A percentile compares a stretch with the other conserved stretches of the same genome.
Evolutionary conservation across 805 yeast species (phyloP).

Genomic region (Scheffersomyces lignosus): DNA sequence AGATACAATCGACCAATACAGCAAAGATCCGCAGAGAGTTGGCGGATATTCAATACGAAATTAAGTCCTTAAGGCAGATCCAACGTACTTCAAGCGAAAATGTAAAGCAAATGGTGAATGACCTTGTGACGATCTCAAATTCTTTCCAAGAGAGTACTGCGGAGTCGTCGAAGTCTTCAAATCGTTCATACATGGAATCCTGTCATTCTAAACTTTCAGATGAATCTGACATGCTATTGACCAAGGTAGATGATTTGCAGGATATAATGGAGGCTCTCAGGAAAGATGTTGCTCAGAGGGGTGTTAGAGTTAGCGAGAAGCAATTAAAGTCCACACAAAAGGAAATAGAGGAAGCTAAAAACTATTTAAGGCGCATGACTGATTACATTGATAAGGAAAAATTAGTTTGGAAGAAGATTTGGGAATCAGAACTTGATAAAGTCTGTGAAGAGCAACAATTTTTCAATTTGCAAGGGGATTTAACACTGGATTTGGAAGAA

Average conservation of each 20-base stretch:
- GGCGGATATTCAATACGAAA: slow-evolving; percentile 53
- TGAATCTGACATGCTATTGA: slow-evolving; percentile 71
- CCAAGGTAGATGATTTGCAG: slow-evolving; percentile 86
- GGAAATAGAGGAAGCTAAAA: slow-evolving; percentile 62
- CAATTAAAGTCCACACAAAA: slow-evolving; percentile 66
- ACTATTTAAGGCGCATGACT: slow-evolving; percentile 53
- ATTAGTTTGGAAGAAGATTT: slow-evolving; percentile 82
- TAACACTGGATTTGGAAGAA: slow-evolving; percentile 73
- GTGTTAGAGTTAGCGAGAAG: slow-evolving; percentile 75
- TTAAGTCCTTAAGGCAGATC: slow-evolving; percentile 58
- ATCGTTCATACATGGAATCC: slow-evolving; percentile 66
- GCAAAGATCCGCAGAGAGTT: slow-evolving; percentile 26
- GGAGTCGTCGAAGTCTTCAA: slow-evolving; percentile 34
- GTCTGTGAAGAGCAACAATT: slow-evolving; percentile 95
- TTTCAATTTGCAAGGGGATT: slow-evolving; percentile 84
- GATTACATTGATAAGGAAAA: slow-evolving; percentile 67
- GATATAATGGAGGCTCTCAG: slow-evolving; percentile 87
- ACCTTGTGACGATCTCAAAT: slow-evolving; percentile 45
- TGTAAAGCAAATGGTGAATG: slow-evolving; percentile 43
- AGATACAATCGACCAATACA: slow-evolving; percentile 1
- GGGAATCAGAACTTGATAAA: slow-evolving; percentile 88
- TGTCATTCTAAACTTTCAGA: slow-evolving; percentile 73
- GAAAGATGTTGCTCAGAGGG: slow-evolving; percentile 88
- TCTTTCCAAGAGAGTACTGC: slow-evolving; percentile 53
- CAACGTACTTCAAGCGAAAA: slow-evolving; percentile 45